Base-by-base conservation (phyloP, 23 red algal species). In the Gracilaria gracilis region DNA sequence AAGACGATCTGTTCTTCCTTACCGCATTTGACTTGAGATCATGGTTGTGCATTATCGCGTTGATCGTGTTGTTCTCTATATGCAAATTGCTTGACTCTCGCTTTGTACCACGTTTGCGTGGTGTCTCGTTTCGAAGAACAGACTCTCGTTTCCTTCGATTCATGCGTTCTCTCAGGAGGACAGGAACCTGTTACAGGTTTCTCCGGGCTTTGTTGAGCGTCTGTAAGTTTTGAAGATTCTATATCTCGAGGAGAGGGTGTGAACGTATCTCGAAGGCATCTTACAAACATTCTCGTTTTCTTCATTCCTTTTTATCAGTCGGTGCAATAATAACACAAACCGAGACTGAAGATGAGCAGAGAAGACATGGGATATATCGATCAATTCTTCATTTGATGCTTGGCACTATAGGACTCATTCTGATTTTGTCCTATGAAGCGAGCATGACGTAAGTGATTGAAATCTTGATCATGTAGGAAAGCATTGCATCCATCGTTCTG, bases 381-480 rank as follows among this genome's bases (percentile, higher is more conserved):
- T 69, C 57, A 21, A 34, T 86, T 17, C 59, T 86, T 23, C 40
- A 86, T 61, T 47, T 86, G 36, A 46, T 86, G 1, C 66, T 72
- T 69, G 21, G 36, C 34, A 35, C 74, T 20, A 75, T 65, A 32
- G 50, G 70, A 35, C 67, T 88, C 49, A 75, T 88, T 37, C 46
- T 88, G 32, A 31, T 88, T 50, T 42, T 88, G 11, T 19, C 85
- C 14, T 88, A 88, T 69, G 85, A 79, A 75, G 67, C 85, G 0
- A 66, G 59, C 14, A 88, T 88, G 85, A 88, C 69, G 85, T 88
- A 88, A 51, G 85, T 88, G 4, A 20, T 46, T 46, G 42, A 59
- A 20, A 2, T 59, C n/a, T 59, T 24, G 16, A 53, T 12, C 9
- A 16, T 12, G 49, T n/a, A n/a, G n/a, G n/a, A n/a, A n/a, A n/a